phyloP scores from a whole-genome alignment of 108 stramenopile genomes.

The Pseudonitzschia multistriata region DNA sequence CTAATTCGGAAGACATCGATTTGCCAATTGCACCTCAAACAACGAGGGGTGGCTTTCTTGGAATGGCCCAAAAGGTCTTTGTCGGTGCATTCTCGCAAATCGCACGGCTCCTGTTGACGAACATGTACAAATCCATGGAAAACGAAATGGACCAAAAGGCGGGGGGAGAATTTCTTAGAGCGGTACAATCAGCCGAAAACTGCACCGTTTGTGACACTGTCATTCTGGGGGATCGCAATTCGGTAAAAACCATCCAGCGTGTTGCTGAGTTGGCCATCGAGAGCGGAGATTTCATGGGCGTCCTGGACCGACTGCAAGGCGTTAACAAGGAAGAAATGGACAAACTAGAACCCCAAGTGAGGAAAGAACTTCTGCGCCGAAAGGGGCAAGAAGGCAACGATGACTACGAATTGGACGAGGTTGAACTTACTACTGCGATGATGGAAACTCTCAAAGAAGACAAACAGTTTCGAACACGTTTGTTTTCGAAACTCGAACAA shows the following conservation, averaged over 20 bases:
- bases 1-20: slow-evolving; percentile 28
- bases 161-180: slow-evolving; percentile 38
- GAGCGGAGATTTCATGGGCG: slow-evolving; percentile 26
- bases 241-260: slow-evolving; percentile 30
- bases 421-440: slow-evolving; percentile 25
- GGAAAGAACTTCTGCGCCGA: slow-evolving; percentile 5
- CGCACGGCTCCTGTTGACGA: slow-evolving; percentile 28
- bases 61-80: slow-evolving; percentile 10
- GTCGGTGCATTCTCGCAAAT: slow-evolving; percentile 18
- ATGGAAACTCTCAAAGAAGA: slow-evolving; percentile 39
- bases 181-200: slow-evolving; percentile 28
- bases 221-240: slow-evolving; percentile 37
- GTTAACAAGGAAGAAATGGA: slow-evolving; percentile 30
- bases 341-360: slow-evolving; percentile 21
- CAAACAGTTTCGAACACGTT: slow-evolving; percentile 25
- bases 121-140: slow-evolving; percentile 38
- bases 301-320: slow-evolving; percentile 2
- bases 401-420: slow-evolving; percentile 15
- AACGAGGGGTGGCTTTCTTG: neutral
- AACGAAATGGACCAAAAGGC: slow-evolving; percentile 19
- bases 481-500: slow-evolving; percentile 33
- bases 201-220: slow-evolving; percentile 12
- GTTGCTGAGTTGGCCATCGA: slow-evolving; percentile 31
- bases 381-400: slow-evolving; percentile 10
- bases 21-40: slow-evolving; percentile 1